Base-by-base conservation (phyloP, 306 rosid species). In the Cajanus cajan region DNA sequence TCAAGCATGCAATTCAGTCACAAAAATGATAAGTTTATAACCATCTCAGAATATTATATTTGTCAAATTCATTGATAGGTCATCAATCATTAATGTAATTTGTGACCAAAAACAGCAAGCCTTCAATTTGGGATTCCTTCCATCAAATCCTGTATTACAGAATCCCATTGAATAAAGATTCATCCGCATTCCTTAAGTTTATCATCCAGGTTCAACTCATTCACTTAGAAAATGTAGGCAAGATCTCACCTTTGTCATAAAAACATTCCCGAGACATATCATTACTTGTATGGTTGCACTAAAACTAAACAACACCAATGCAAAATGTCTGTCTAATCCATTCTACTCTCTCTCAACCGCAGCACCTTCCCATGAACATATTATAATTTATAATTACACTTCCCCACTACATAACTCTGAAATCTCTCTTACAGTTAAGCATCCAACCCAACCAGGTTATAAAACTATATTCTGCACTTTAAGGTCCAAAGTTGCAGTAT, bases 391-490 rank as follows among this genome's bases (percentile, higher is more conserved):
- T n/a, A n/a, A n/a, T n/a, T n/a, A n/a, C n/a, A n/a, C n/a, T n/a
- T n/a, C n/a, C 47, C 36, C 31, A 72, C 78, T 43, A 74, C 43
- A 44, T 18, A 73, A 45, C 41, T 76, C 69, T 6, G 39, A 59
- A 81, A 65, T 39, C 54, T 55, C 62, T 10, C 74, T 37, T 45
- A 22, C 33, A 58, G 61, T n/a, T 22, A 37, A 62, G 48, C 69
- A 71, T 36, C 66, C 44, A 13, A 62, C 50, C 18, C 76, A 45
- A 84, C 71, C 18, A 55, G 33, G 40, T 6, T 69, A 45, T 3
- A 58, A 74, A 82, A 82, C 73, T 34, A 84, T 21, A 33, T 40
- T n/a, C 76, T 68, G 44, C 47, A 52, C 63, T 21, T 81, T 31
- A 76, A 28, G 55, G 48, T 21, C 24, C 78, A 76, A 44, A 73